phyloP scores from a whole-genome alignment of 176 grass and related monocot species.

The Musa beccarii region DNA sequence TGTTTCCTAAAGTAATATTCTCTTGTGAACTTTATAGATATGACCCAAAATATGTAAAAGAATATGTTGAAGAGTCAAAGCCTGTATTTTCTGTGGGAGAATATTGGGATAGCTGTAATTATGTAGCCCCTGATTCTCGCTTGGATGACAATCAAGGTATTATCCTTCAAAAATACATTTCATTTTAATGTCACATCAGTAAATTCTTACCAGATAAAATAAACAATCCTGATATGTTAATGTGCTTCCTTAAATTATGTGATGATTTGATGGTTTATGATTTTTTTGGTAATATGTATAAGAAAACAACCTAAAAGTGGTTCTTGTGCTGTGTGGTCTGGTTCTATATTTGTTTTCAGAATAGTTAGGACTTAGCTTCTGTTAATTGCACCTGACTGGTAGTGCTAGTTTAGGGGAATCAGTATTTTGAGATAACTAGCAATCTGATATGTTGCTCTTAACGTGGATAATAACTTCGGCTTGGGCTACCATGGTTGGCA shows the following conservation, averaged over 20 bases:
- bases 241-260: background rate
- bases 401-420: too few relatives aligned
- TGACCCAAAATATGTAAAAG: constrained; percentile 67
- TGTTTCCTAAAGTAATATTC: background rate
- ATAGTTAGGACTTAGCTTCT: too few relatives aligned
- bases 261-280: background rate
- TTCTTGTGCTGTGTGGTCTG: background rate
- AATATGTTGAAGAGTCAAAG: constrained; percentile 84
- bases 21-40: constrained; percentile 52
- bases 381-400: too few relatives aligned
- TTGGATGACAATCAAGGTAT: constrained; percentile 89
- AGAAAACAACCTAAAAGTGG: background rate
- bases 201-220: background rate
- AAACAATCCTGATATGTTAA: background rate
- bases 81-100: constrained; percentile 85
- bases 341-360: too few relatives aligned
- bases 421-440: too few relatives aligned
- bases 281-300: background rate
- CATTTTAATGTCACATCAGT: background rate
- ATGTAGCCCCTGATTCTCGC: constrained; percentile 30
- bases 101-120: constrained; percentile 89
- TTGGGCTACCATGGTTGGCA: too few relatives aligned
- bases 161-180: background rate
- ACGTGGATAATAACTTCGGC: too few relatives aligned
- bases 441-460: too few relatives aligned